A percentile compares a stretch with the other conserved stretches of the same genome.
These are phyloP conservation scores for Moesziomyces aphidis DNA, from an alignment of 1,284 basidiomycete species.

Conservation along the genomic window DNA sequence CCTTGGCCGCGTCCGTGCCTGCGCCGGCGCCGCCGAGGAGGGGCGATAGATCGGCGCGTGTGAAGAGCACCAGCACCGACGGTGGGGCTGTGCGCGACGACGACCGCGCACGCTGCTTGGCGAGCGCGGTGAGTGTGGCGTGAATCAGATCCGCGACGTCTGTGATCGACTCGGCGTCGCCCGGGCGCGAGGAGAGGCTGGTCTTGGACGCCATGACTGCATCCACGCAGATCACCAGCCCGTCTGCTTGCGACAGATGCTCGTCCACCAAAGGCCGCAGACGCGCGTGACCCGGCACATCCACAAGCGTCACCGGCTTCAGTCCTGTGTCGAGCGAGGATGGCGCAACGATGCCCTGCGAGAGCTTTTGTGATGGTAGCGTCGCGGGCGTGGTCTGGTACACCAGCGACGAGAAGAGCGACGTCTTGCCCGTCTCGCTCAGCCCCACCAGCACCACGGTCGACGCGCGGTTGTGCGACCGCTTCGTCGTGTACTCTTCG, in stretches of 20 bases:
- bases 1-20: slow-evolving; percentile 38
- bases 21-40: slow-evolving; percentile 50
- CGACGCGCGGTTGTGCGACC: slow-evolving; percentile 28
- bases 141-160: slow-evolving; percentile 55
- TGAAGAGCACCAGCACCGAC: slow-evolving; percentile 59
- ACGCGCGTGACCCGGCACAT: slow-evolving; percentile 62
- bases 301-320: slow-evolving; percentile 50
- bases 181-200: slow-evolving; percentile 6
- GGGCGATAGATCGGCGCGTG: slow-evolving; percentile 62
- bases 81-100: slow-evolving; percentile 29
- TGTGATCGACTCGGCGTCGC: slow-evolving; percentile 36
- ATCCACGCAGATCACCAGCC: slow-evolving; percentile 64
- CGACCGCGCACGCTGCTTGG: slow-evolving; percentile 23
- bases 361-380: slow-evolving; percentile 53
- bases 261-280: slow-evolving; percentile 53
- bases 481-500: slow-evolving; percentile 13
- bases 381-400: slow-evolving; percentile 53
- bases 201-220: slow-evolving; percentile 58
- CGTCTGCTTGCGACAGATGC: slow-evolving; percentile 51
- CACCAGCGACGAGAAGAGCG: slow-evolving; percentile 58
- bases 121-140: slow-evolving; percentile 51
- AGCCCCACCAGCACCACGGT: slow-evolving; percentile 57
- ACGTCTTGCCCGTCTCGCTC: slow-evolving; percentile 59
- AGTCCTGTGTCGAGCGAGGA: slow-evolving; percentile 2
- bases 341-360: slow-evolving; percentile 22